Evolutionary conservation across 2,329 filamentous ascomycete genomes (phyloP).

Genomic region (Scorias spongiosa): DNA sequence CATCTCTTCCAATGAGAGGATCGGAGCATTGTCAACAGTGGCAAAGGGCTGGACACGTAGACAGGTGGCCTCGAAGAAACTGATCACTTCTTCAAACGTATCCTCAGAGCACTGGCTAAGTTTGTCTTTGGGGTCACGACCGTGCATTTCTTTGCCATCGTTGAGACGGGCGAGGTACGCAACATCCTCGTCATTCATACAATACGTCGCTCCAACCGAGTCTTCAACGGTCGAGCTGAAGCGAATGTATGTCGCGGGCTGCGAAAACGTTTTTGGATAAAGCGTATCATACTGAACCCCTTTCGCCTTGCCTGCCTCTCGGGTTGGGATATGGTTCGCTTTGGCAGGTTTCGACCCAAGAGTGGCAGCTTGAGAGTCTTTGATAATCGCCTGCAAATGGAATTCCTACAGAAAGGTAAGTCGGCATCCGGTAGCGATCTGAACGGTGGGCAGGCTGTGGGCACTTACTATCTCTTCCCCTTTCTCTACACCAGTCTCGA

Average conservation of each 20-base stretch:
- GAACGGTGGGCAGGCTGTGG: conserved; percentile 12
- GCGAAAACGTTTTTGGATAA: conserved; percentile 64
- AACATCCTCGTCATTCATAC: conserved; percentile 86
- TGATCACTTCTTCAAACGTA: conserved; percentile 87
- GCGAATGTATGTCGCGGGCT: conserved; percentile 86
- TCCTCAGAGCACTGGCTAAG: conserved; percentile 61
- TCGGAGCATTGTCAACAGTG: conserved; percentile 72
- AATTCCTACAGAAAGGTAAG: conserved; percentile 52
- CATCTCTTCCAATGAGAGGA: conserved; percentile 42
- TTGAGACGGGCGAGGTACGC: conserved; percentile 75
- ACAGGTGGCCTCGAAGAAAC: conserved; percentile 82
- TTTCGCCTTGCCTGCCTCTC: conserved; percentile 43
- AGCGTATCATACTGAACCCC: conserved; percentile 74
- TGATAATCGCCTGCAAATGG: conserved; percentile 78
- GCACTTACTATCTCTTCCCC: conserved; percentile 87
- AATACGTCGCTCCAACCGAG: conserved; percentile 78
- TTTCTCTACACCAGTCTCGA: conserved; percentile 93
- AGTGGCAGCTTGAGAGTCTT: conserved; percentile 38
- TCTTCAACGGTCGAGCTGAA: conserved; percentile 98
- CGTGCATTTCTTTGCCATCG: conserved; percentile 45
- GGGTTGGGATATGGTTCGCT: conserved; percentile 52
- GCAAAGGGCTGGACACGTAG: conserved; percentile 75
- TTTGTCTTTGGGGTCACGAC: conserved; percentile 20
- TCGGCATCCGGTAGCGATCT: conserved; percentile 7
- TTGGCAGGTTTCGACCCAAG: conserved; percentile 43